These are phyloP conservation scores for Elasticomyces elasticus DNA, from an alignment of 495 filamentous ascomycete genomes.

Conservation along the genomic window DNA sequence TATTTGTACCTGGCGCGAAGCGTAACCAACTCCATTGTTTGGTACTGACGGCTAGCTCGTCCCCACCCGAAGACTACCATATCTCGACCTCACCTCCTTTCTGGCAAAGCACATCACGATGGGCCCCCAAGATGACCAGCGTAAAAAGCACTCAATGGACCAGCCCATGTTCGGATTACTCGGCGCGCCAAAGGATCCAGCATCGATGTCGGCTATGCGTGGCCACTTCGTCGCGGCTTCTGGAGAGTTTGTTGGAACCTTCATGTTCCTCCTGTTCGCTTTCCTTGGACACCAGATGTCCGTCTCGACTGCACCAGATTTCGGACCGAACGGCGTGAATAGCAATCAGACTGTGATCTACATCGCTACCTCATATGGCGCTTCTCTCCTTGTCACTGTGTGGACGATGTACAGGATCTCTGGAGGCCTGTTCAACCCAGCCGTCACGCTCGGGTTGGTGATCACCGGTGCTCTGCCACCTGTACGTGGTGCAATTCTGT, in stretches of 20 bases:
- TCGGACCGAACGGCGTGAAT: conserved; percentile 27
- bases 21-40: too few relatives aligned
- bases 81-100: too few relatives aligned
- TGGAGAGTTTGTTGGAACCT: conserved; percentile 71
- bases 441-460: conserved; percentile 49
- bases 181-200: conserved; percentile 8
- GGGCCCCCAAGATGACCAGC: background rate
- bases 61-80: too few relatives aligned
- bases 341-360: conserved; percentile 44
- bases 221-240: conserved; percentile 46
- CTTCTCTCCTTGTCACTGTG: conserved; percentile 65
- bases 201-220: conserved; percentile 1
- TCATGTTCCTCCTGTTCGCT: conserved; percentile 72
- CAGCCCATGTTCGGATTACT: conserved; percentile 6
- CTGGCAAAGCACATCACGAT: too few relatives aligned
- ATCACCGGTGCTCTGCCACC: conserved; percentile 44
- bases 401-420: conserved; percentile 75
- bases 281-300: conserved; percentile 40
- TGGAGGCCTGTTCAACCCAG: conserved; percentile 59
- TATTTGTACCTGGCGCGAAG: too few relatives aligned
- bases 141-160: background rate
- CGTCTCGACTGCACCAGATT: conserved; percentile 62
- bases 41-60: too few relatives aligned
- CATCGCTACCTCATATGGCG: conserved; percentile 61
- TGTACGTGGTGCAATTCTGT: conserved; percentile 40